Evolutionary conservation across 1,284 basidiomycete genomes (phyloP).

Genomic region (Heterobasidion occidentale): DNA sequence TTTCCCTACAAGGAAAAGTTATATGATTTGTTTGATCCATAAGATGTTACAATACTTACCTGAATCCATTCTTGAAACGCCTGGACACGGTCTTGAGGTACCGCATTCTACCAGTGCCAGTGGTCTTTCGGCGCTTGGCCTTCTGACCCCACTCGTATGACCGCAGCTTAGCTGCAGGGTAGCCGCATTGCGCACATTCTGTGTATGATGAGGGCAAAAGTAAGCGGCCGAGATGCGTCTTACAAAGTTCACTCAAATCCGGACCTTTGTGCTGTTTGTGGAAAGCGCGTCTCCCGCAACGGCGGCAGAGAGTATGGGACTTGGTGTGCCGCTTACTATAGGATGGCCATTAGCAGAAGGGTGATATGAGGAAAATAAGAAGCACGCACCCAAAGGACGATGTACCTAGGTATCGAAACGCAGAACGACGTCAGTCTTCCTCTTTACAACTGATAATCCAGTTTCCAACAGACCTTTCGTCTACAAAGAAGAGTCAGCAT

Average conservation of each 20-base stretch:
- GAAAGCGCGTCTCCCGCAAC: conserved; percentile 89
- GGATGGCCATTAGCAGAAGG: conserved; percentile 2
- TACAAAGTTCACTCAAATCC: conserved; percentile 20
- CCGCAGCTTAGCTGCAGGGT: conserved; percentile 91
- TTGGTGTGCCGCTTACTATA: conserved; percentile 96
- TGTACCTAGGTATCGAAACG: conserved; percentile 53
- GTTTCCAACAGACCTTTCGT: conserved; percentile 4
- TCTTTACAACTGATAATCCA: neutral
- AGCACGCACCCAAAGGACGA: conserved; percentile 79
- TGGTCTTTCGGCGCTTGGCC: conserved; percentile 99
- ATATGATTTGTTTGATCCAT: conserved; percentile 1
- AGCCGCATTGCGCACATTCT: conserved; percentile 96
- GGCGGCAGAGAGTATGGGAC: conserved; percentile 95
- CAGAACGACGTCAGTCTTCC: conserved; percentile 3
- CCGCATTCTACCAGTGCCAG: conserved; percentile 94
- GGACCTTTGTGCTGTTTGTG: conserved; percentile 96
- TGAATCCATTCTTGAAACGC: conserved; percentile 98
- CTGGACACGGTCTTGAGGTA: conserved; percentile 90
- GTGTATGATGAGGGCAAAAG: neutral
- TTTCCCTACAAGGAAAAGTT: conserved; percentile 51
- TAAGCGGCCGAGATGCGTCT: too few relatives aligned
- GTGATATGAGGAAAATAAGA: neutral
- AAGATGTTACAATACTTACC: conserved; percentile 36
- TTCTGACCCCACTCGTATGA: conserved; percentile 98
- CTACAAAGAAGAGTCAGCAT: neutral